These are phyloP conservation scores for Hura crepitans DNA, from an alignment of 441 rosid species.

Conservation along the genomic window DNA sequence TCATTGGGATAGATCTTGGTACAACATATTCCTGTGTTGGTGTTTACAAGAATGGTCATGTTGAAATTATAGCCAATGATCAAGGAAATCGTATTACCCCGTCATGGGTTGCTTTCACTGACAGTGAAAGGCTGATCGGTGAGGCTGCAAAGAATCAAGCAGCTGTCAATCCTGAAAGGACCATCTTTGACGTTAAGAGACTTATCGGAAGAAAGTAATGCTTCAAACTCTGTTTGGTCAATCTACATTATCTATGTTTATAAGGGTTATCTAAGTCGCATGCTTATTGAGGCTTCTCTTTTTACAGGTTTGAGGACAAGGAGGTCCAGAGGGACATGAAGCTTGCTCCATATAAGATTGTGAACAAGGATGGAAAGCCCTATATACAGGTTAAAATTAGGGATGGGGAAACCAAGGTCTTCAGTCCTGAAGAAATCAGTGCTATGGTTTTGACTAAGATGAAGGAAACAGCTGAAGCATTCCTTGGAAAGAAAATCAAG, in stretches of 20 bases:
- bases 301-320: constrained; percentile 68
- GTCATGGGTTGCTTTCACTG: constrained; percentile 86
- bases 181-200: constrained; percentile 77
- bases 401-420: constrained; percentile 84
- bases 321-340: constrained; percentile 90
- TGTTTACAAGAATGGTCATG: constrained; percentile 89
- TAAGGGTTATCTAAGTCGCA: not conserved
- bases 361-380: constrained; percentile 82
- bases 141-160: constrained; percentile 92
- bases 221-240: not conserved
- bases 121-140: constrained; percentile 72
- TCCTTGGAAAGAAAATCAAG: constrained; percentile 87
- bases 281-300: no score
- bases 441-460: constrained; percentile 73
- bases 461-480: constrained; percentile 97
- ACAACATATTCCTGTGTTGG: constrained; percentile 92
- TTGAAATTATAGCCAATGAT: constrained; percentile 90
- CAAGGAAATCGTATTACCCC: constrained; percentile 93
- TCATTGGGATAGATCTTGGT: constrained; percentile 84
- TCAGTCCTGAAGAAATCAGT: constrained; percentile 85
- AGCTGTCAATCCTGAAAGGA: constrained; percentile 61
- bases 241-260: not conserved
- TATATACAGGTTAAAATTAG: constrained; percentile 67
- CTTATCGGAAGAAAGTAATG: constrained; percentile 77
- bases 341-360: constrained; percentile 77